These are phyloP conservation scores for Pisolithus tinctorius DNA, from an alignment of 768 basidiomycete genomes.

Conservation along the genomic window DNA sequence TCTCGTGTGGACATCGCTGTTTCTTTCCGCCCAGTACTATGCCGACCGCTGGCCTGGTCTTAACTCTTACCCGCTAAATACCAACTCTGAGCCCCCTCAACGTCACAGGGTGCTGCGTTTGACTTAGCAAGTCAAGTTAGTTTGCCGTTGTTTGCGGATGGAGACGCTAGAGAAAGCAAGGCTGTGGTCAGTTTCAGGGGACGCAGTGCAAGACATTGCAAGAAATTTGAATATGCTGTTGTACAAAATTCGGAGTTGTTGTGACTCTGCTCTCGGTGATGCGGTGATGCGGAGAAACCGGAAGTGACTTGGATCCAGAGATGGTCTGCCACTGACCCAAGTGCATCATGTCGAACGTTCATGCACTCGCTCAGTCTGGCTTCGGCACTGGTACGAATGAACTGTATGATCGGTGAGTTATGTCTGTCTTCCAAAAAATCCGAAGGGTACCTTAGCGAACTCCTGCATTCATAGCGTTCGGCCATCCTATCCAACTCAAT, in stretches of 20 bases:
- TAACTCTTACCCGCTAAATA: no score
- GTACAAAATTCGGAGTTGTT: no score
- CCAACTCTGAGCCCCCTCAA: no score
- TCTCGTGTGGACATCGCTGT: slow-evolving; percentile 12
- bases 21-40: background rate
- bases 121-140: no score
- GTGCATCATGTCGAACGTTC: slow-evolving; percentile 39
- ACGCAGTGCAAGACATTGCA: no score
- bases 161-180: background rate
- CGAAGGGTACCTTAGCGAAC: background rate
- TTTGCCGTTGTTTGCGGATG: background rate
- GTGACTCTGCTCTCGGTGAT: no score
- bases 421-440: background rate
- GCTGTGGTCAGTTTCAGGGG: no score
- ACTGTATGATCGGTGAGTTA: slow-evolving; percentile 60
- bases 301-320: background rate
- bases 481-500: slow-evolving; percentile 71
- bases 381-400: slow-evolving; percentile 82
- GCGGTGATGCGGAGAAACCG: no score
- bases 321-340: background rate
- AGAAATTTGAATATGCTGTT: no score
- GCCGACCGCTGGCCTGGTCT: background rate
- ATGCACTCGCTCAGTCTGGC: slow-evolving; percentile 61
- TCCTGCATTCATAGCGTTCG: slow-evolving; percentile 45
- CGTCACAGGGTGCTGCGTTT: no score